phyloP scores from a whole-genome alignment of 305 asterid genomes.

The Plantago lanceolata region DNA sequence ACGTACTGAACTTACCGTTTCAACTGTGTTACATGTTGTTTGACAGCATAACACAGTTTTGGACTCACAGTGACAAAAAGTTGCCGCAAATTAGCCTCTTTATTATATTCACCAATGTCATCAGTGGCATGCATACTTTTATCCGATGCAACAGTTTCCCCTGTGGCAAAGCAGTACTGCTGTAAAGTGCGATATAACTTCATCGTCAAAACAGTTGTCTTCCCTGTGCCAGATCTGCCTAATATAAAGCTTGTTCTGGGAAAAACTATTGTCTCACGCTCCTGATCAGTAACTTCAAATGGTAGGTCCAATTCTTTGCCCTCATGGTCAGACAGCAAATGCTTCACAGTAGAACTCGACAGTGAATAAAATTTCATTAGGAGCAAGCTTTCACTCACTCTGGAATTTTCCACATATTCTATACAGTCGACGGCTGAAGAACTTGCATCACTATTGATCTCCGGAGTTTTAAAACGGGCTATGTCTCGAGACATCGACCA shows the following conservation, averaged over 20 bases:
- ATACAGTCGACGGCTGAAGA: conserved; percentile 27
- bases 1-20: conserved; percentile 39
- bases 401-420: conserved; percentile 48
- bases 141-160: conserved; percentile 23
- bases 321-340: conserved; percentile 47
- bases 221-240: conserved; percentile 75
- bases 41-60: conserved; percentile 64
- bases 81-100: conserved; percentile 35
- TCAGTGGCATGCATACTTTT: conserved; percentile 12
- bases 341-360: conserved; percentile 43
- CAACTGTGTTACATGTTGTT: conserved; percentile 50
- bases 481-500: conserved; percentile 41
- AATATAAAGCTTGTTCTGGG: conserved; percentile 54
- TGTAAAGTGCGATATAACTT: conserved; percentile 53
- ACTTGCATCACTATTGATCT: conserved; percentile 21
- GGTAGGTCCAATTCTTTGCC: conserved; percentile 55
- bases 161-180: conserved; percentile 38
- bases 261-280: conserved; percentile 46
- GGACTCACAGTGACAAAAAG: conserved; percentile 73
- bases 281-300: conserved; percentile 66
- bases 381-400: conserved; percentile 62
- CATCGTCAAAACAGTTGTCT: conserved; percentile 68
- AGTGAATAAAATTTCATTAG: conserved; percentile 58
- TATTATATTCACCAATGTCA: conserved; percentile 18
- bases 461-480: conserved; percentile 37